Evolutionary conservation across 1,139 yeast genomes (phyloP).

Genomic region (Candida glucosophila): DNA sequence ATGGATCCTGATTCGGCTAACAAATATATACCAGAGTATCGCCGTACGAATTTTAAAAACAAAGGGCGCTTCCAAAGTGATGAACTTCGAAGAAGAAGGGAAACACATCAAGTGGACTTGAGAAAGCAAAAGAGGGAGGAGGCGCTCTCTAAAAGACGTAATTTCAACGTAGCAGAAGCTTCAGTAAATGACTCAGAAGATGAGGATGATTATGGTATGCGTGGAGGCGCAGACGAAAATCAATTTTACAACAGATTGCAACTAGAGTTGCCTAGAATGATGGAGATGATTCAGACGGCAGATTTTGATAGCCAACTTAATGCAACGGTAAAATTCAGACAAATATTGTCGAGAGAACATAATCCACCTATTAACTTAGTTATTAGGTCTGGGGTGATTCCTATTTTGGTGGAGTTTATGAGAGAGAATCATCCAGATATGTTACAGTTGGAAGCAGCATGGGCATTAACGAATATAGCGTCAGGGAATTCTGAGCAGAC

Average conservation of each 20-base stretch:
- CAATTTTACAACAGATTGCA: constrained; percentile 51
- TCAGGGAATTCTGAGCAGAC: constrained; percentile 94
- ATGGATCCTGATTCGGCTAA: constrained; percentile 78
- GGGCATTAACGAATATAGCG: constrained; percentile 98
- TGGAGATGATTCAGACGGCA: constrained; percentile 68
- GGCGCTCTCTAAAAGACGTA: constrained; percentile 86
- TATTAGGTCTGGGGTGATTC: constrained; percentile 87
- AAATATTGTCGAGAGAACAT: constrained; percentile 85
- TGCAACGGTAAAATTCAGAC: constrained; percentile 90
- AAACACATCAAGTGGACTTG: constrained; percentile 92
- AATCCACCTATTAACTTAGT: constrained; percentile 97
- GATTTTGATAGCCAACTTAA: constrained; percentile 77
- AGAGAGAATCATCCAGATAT: constrained; percentile 68
- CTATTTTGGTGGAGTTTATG: constrained; percentile 83
- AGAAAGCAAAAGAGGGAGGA: constrained; percentile 97
- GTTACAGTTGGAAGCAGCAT: constrained; percentile 95
- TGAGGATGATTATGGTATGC: constrained; percentile 26
- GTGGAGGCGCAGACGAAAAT: constrained; percentile 34
- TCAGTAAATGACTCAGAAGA: constrained; percentile 33
- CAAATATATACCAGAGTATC: constrained; percentile 92
- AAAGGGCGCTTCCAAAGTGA: constrained; percentile 91
- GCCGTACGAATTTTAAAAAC: constrained; percentile 94
- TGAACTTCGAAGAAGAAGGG: constrained; percentile 96
- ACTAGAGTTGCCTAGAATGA: constrained; percentile 78
- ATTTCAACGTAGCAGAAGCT: constrained; percentile 35